These are phyloP conservation scores for Drechslerella dactyloides DNA, from an alignment of 2,329 filamentous ascomycete genomes.

Conservation along the genomic window DNA sequence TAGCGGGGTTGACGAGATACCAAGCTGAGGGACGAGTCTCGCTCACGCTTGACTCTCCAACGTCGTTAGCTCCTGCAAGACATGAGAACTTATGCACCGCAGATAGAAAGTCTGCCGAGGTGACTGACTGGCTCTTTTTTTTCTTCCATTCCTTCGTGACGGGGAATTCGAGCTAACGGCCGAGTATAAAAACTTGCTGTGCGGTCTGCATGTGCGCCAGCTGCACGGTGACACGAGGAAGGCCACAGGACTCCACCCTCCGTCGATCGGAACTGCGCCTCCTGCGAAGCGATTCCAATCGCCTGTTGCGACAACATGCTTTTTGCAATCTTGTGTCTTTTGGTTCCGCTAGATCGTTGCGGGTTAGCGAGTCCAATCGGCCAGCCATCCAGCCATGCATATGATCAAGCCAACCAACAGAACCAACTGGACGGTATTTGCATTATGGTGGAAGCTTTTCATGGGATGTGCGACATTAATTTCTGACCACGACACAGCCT, in stretches of 20 bases:
- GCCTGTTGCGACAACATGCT: not conserved
- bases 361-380: not conserved
- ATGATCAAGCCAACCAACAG: too few species aligned
- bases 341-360: not conserved
- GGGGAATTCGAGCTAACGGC: not conserved
- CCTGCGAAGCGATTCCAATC: conserved; percentile 3
- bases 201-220: conserved; percentile 6
- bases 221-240: conserved; percentile 2
- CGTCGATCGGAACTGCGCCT: conserved; percentile 26
- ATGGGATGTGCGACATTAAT: too few species aligned
- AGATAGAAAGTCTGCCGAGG: conserved; percentile 6
- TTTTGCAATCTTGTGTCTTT: not conserved
- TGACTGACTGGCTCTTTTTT: not conserved
- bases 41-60: too few species aligned
- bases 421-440: too few species aligned
- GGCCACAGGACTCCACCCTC: conserved; percentile 4
- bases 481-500: too few species aligned
- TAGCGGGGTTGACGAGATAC: too few species aligned
- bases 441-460: too few species aligned
- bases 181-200: too few species aligned
- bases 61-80: too few species aligned
- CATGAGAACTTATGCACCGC: too few species aligned
- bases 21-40: too few species aligned
- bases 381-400: too few species aligned
- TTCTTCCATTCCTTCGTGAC: conserved; percentile 3